Percentiles rank a stretch among this genome's conserved stretches.
These are phyloP conservation scores for Neurospora intermedia DNA, from an alignment of 495 filamentous ascomycete genomes.

Conservation along the genomic window DNA sequence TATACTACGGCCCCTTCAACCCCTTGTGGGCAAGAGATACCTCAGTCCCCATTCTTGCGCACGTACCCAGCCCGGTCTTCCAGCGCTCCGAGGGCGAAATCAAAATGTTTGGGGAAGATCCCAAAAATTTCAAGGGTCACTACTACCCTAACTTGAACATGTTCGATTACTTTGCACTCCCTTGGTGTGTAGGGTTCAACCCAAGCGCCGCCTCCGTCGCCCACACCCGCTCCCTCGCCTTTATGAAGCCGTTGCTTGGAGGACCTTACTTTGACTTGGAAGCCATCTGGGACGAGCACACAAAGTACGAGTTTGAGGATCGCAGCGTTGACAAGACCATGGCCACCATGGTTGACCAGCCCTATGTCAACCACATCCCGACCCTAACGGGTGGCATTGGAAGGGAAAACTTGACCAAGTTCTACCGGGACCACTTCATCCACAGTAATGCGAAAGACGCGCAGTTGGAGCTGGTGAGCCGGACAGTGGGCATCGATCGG, in stretches of 20 bases:
- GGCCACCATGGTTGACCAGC: slow-evolving; percentile 49
- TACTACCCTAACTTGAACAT: slow-evolving; percentile 20
- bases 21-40: not conserved
- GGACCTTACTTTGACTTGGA: slow-evolving; percentile 51
- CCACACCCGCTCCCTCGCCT: slow-evolving; percentile 41
- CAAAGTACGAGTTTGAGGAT: slow-evolving; percentile 42
- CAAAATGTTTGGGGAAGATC: not conserved
- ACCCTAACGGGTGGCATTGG: slow-evolving; percentile 66
- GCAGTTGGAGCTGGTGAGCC: slow-evolving; percentile 56
- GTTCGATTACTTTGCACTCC: slow-evolving; percentile 27
- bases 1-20: slow-evolving; percentile 19
- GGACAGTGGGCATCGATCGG: slow-evolving; percentile 51
- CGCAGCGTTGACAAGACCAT: slow-evolving; percentile 44
- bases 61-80: slow-evolving; percentile 4
- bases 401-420: slow-evolving; percentile 49
- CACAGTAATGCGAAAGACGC: slow-evolving; percentile 57
- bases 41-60: slow-evolving; percentile 10
- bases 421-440: slow-evolving; percentile 69
- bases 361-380: slow-evolving; percentile 50
- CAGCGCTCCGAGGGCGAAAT: not conserved
- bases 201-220: slow-evolving; percentile 28
- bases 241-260: slow-evolving; percentile 38
- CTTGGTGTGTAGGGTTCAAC: slow-evolving; percentile 29
- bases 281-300: slow-evolving; percentile 51
- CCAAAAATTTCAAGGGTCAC: slow-evolving; percentile 1